Percentiles rank a stretch among this genome's conserved stretches.
phyloP scores from a whole-genome alignment of 495 filamentous ascomycete genomes.

The Aspergillus incahuasiensis region DNA sequence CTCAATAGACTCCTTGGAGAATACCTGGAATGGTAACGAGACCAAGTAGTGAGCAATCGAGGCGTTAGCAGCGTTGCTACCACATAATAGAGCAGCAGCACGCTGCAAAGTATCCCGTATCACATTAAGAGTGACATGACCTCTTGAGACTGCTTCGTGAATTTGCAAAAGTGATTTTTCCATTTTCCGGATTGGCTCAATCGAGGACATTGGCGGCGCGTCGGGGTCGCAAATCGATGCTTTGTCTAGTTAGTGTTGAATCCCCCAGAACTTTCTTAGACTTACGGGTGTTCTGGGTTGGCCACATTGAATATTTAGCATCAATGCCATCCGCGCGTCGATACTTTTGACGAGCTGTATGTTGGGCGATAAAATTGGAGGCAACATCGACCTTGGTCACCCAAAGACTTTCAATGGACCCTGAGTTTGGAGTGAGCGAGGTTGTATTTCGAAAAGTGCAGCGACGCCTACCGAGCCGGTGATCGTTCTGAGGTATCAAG shows the following conservation, averaged over 20 bases:
- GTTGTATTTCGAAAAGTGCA: background rate
- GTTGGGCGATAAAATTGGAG: slow-evolving; percentile 93
- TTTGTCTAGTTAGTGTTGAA: no score
- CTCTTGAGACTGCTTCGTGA: slow-evolving; percentile 60
- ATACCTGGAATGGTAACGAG: slow-evolving; percentile 82
- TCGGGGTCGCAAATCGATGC: background rate
- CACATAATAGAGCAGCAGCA: slow-evolving; percentile 81
- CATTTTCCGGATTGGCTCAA: slow-evolving; percentile 22
- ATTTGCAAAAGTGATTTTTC: slow-evolving; percentile 48
- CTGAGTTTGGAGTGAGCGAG: slow-evolving; percentile 14
- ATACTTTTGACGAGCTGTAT: slow-evolving; percentile 95
- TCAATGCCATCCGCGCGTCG: slow-evolving; percentile 63
- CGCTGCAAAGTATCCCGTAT: slow-evolving; percentile 73
- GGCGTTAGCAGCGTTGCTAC: slow-evolving; percentile 63
- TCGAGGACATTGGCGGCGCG: background rate
- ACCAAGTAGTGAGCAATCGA: slow-evolving; percentile 82
- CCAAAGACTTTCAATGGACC: slow-evolving; percentile 66
- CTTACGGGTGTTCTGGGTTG: slow-evolving; percentile 14
- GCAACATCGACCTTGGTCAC: slow-evolving; percentile 76
- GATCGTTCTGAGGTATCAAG: slow-evolving; percentile 80
- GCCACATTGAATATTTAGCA: slow-evolving; percentile 8
- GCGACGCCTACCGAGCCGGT: slow-evolving; percentile 59
- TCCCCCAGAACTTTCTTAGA: no score
- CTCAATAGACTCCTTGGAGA: slow-evolving; percentile 92
- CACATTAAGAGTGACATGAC: slow-evolving; percentile 64